These are phyloP conservation scores for Triangularia verruculosa DNA, from an alignment of 2,329 filamentous ascomycete genomes.

Conservation along the genomic window DNA sequence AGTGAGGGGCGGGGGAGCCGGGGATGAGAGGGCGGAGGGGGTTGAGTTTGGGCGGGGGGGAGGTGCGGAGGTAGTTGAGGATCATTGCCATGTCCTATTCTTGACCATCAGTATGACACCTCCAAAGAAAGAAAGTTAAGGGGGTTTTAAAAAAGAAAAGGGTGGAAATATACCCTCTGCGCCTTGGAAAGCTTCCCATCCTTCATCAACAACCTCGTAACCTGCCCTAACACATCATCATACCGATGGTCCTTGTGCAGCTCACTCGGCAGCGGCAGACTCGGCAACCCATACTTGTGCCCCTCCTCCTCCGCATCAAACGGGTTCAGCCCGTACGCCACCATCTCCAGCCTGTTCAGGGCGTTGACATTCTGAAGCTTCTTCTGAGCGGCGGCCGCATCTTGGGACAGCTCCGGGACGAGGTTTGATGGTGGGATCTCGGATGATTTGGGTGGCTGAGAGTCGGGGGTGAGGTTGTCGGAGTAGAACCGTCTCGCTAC, in stretches of 20 bases:
- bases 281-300: constrained; percentile 76
- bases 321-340: constrained; percentile 34
- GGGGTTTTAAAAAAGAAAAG: not conserved
- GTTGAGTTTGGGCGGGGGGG: constrained; percentile 73
- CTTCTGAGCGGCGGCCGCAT: constrained; percentile 7
- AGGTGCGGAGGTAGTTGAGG: constrained; percentile 79
- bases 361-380: constrained; percentile 39
- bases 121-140: too few species aligned
- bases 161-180: constrained; percentile 64
- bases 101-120: not conserved
- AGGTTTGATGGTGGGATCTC: constrained; percentile 14
- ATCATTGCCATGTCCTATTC: constrained; percentile 85
- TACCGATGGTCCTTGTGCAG: constrained; percentile 76
- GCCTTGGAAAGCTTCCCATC: constrained; percentile 87
- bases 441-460: constrained; percentile 18
- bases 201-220: constrained; percentile 87
- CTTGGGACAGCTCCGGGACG: not conserved
- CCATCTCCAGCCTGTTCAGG: constrained; percentile 36
- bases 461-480: constrained; percentile 31
- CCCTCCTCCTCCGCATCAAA: constrained; percentile 43
- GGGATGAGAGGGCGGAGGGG: constrained; percentile 69
- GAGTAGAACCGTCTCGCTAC: constrained; percentile 19
- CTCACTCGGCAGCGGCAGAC: constrained; percentile 59
- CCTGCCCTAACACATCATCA: constrained; percentile 77
- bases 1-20: constrained; percentile 69